These are phyloP conservation scores for Boehmeria nivea DNA, from an alignment of 306 rosid species.

Conservation along the genomic window DNA sequence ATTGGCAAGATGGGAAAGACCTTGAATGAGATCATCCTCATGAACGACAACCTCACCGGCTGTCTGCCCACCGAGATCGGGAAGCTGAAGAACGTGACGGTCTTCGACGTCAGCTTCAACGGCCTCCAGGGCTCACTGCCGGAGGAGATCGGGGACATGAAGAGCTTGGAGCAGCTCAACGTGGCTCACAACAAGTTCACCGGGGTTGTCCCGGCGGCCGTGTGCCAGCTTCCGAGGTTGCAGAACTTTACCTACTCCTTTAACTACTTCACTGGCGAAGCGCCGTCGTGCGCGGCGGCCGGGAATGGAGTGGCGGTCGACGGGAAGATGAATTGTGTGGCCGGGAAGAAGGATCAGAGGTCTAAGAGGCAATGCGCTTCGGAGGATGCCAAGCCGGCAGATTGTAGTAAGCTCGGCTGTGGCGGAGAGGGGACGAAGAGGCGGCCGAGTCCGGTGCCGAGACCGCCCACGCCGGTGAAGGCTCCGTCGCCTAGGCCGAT, in stretches of 20 bases:
- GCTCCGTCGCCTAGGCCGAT: neutral
- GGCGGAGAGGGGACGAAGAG: neutral
- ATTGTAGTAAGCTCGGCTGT: conserved; percentile 22
- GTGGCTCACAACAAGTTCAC: conserved; percentile 51
- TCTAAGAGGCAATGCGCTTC: conserved; percentile 26
- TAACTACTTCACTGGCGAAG: conserved; percentile 32
- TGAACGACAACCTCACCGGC: conserved; percentile 38
- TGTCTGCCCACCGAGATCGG: conserved; percentile 68
- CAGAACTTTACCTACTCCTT: conserved; percentile 19
- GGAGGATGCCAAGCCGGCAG: conserved; percentile 14
- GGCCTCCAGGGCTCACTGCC: conserved; percentile 51
- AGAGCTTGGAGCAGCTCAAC: conserved; percentile 50
- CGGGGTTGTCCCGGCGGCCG: conserved; percentile 22
- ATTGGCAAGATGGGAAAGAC: conserved; percentile 60
- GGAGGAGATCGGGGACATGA: conserved; percentile 29
- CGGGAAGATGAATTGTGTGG: conserved; percentile 27
- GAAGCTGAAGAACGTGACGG: conserved; percentile 42
- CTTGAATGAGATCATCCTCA: conserved; percentile 45
- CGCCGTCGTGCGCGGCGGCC: conserved; percentile 17
- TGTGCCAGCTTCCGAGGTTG: conserved; percentile 33
- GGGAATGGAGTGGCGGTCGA: conserved; percentile 8
- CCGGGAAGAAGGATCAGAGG: conserved; percentile 28
- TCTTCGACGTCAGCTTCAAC: conserved; percentile 60
- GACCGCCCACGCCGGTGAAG: neutral
- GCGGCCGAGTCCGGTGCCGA: neutral